These are phyloP conservation scores for Botrytis sinoallii DNA, from an alignment of 2,329 filamentous ascomycete species.

Conservation along the genomic window DNA sequence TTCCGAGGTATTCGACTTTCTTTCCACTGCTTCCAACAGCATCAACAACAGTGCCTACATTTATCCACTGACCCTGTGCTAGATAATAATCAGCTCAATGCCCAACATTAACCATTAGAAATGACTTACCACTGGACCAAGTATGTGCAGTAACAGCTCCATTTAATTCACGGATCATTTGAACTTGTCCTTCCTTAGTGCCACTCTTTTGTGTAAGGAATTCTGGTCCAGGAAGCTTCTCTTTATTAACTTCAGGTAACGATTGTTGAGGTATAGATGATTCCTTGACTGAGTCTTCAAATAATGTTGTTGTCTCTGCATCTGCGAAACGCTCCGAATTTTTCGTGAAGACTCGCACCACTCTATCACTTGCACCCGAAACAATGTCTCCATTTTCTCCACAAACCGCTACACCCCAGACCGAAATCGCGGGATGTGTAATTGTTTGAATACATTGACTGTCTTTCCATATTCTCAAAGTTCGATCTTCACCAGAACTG, in stretches of 20 bases:
- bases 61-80: conserved; percentile 71
- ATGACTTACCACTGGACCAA: conserved; percentile 59
- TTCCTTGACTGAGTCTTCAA: conserved; percentile 76
- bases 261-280: conserved; percentile 88
- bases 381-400: conserved; percentile 83
- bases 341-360: conserved; percentile 81
- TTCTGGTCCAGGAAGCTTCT: conserved; percentile 83
- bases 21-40: conserved; percentile 77
- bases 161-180: conserved; percentile 82
- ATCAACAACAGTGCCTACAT: conserved; percentile 92
- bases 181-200: conserved; percentile 93
- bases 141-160: conserved; percentile 82
- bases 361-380: conserved; percentile 85
- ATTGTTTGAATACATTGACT: conserved; percentile 88
- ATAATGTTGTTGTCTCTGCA: conserved; percentile 64
- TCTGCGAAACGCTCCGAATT: conserved; percentile 67
- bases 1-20: conserved; percentile 71
- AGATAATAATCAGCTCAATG: conserved; percentile 25
- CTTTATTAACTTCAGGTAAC: conserved; percentile 81
- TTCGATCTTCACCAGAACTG: conserved; percentile 92
- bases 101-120: background rate
- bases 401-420: conserved; percentile 89
- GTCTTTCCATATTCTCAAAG: conserved; percentile 82
- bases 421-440: conserved; percentile 92
- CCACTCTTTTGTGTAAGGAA: conserved; percentile 79